Percentiles rank a stretch among this genome's conserved stretches.
These are phyloP conservation scores for Arthrobotrys entomopaga DNA, from an alignment of 2,329 filamentous ascomycete species.

Conservation along the genomic window DNA sequence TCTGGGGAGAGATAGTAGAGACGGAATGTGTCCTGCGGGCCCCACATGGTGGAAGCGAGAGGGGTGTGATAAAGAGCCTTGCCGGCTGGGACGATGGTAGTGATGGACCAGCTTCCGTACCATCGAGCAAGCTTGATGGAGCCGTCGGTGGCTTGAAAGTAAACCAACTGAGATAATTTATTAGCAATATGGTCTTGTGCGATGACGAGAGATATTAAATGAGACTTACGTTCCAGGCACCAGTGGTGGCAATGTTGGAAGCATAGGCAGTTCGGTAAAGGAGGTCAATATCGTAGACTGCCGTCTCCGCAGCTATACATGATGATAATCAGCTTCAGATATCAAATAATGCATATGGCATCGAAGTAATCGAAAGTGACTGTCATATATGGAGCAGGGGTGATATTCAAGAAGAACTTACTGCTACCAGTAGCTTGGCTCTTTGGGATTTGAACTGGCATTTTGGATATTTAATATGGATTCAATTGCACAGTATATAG, in stretches of 20 bases:
- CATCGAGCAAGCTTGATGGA: conserved; percentile 40
- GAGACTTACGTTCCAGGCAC: conserved; percentile 40
- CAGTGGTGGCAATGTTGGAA: conserved; percentile 15
- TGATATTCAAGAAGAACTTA: conserved; percentile 3
- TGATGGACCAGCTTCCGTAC: conserved; percentile 29
- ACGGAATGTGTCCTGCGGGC: conserved; percentile 30
- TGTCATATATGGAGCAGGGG: too few relatives aligned
- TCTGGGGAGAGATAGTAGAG: conserved; percentile 35
- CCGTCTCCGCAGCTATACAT: conserved; percentile 17
- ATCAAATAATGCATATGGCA: neutral
- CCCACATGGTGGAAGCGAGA: conserved; percentile 19
- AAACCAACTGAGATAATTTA: conserved; percentile 19
- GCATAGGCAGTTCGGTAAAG: conserved; percentile 26
- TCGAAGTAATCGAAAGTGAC: too few relatives aligned
- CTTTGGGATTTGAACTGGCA: conserved; percentile 29
- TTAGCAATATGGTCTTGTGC: neutral
- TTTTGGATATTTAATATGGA: conserved; percentile 5
- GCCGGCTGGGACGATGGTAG: conserved; percentile 17
- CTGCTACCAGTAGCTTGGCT: conserved; percentile 12
- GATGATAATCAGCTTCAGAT: neutral
- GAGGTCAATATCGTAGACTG: conserved; percentile 23
- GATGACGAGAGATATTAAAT: neutral
- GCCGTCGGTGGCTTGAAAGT: conserved; percentile 35
- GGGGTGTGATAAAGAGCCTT: conserved; percentile 21
- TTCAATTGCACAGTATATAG: neutral